Percentiles rank a stretch among this genome's conserved stretches.
phyloP scores from a whole-genome alignment of 2,329 filamentous ascomycete species.

The Aspergillus nomiae region DNA sequence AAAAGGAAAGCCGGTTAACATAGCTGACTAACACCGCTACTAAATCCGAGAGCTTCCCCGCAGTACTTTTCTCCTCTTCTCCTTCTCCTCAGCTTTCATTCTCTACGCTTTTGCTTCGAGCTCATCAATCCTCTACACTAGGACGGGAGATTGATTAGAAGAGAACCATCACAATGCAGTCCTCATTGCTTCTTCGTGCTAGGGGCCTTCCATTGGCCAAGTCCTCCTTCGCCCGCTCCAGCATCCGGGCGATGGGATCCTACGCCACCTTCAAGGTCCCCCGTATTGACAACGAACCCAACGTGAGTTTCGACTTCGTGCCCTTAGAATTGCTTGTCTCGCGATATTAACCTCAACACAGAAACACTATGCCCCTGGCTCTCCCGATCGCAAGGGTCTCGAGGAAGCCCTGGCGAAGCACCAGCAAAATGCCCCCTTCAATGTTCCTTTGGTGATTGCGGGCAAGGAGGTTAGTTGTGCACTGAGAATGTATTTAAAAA shows the following conservation, averaged over 20 bases:
- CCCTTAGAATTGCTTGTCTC: neutral
- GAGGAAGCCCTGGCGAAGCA: constrained; percentile 71
- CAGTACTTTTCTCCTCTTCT: constrained; percentile 18
- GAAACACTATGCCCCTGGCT: constrained; percentile 88
- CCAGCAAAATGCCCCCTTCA: constrained; percentile 68
- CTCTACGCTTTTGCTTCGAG: neutral
- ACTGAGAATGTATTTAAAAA: neutral
- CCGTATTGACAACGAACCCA: constrained; percentile 88
- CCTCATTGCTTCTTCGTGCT: constrained; percentile 29
- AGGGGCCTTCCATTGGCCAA: constrained; percentile 27
- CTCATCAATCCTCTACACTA: neutral
- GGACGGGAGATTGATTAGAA: constrained; percentile 11
- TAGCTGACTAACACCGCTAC: constrained; percentile 11
- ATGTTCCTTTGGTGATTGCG: constrained; percentile 80
- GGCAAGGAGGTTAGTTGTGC: constrained; percentile 69
- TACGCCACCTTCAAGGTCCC: constrained; percentile 87
- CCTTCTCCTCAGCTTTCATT: constrained; percentile 7
- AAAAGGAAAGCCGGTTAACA: neutral
- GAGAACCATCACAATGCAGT: constrained; percentile 29
- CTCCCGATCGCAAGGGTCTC: constrained; percentile 74
- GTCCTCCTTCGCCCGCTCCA: constrained; percentile 22
- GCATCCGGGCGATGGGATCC: constrained; percentile 49
- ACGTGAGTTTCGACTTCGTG: constrained; percentile 62
- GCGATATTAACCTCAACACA: constrained; percentile 39
- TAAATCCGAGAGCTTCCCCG: constrained; percentile 29